Base-by-base conservation (phyloP, 352 stramenopile genomes). In the Pythium scleroteichum region DNA sequence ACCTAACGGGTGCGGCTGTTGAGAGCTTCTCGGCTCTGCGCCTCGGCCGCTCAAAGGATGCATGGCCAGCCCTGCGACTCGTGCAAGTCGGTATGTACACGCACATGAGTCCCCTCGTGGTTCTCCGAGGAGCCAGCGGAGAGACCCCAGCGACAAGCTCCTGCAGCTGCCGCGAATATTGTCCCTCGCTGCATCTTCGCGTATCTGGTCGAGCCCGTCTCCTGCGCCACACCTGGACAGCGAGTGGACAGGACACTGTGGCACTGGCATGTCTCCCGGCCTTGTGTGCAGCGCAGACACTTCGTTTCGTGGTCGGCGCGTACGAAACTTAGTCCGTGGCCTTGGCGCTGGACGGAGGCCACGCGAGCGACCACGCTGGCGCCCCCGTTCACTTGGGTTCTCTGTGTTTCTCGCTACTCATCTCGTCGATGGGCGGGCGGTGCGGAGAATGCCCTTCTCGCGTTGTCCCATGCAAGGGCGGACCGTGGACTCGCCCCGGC, bases 1-100 rank as follows among this genome's bases (percentile, higher is more conserved):
- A 62, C 54, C 54, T 62, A 62, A 54, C 44, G 54, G 54, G 35
- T 62, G 54, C 45, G 44, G 19, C 46, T 5, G 7, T 27, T 40
- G 38, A 44, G 38, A 39, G n/a, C n/a, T n/a, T n/a, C n/a, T n/a
- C n/a, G n/a, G n/a, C n/a, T n/a, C n/a, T n/a, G n/a, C n/a, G n/a
- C n/a, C n/a, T n/a, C n/a, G n/a, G n/a, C n/a, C n/a, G n/a, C n/a
- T n/a, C 33, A 39, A 8, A 39, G 8, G 8, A 39, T 39, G 8
- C 33, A 39, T 39, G 33, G 33, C 33, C 33, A 14, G 14, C 33
- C 33, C 33, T 8, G 14, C 33, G 33, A 8, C 14, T 39, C 33
- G 33, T 39, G 33, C 29, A 10, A 35, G 5, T 35, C 29, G 29
- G 29, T 35, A 35, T 35, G 29, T 35, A 35, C 29, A 10, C 29